Evolutionary conservation across 2,329 filamentous ascomycete genomes (phyloP), one percentile per base, ranked within the genome.

Genomic region (Epichloe hybrida): DNA sequence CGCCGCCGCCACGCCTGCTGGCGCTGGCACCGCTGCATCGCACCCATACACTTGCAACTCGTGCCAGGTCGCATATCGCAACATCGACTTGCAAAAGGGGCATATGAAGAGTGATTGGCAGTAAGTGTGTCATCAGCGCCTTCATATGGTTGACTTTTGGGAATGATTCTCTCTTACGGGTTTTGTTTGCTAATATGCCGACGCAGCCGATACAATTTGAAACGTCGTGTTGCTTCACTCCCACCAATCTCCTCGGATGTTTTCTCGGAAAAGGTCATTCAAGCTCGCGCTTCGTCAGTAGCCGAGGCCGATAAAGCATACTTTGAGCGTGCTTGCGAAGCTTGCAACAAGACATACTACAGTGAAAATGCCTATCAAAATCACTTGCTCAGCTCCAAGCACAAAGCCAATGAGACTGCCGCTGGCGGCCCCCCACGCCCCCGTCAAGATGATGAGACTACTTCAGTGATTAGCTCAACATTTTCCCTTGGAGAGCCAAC

Each of bases 21-120:
- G 59, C 45, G 59, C 60, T 50, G 63, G 61, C 55, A 66, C 64
- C 7, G 61, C 70, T 15, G 62, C 77, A 35, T 76, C 83, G 27
- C 88, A 96, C 65, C 91, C 93, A 1, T 98, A 91, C 71, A 97
- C 91, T 51, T 98, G 93, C 81, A 98, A 97, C 69, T 93, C 90
- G 52, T 98, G 93, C 65, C 88, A 95, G 66, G 90, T 98, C 59
- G 93, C 91, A 49, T 98, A 97, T 71, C 84, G 91, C 58, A 89
- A 88, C 64, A 89, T 87, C 66, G 91, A 97, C 64, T 77, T 94
- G 51, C 93, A 98, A 71, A 84, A 93, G 66, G 83, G 81, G 37
- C 93, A 98, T 66, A 98, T 98, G 93, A 89, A 93, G 68, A 93
- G 85, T 60, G 93, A 98, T 72, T 98, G 93, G 93, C 91, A 98